A percentile compares a stretch with the other conserved stretches of the same genome.
These are phyloP conservation scores for Gymnopilus dilepis DNA, from an alignment of 768 basidiomycete species.

Conservation along the genomic window DNA sequence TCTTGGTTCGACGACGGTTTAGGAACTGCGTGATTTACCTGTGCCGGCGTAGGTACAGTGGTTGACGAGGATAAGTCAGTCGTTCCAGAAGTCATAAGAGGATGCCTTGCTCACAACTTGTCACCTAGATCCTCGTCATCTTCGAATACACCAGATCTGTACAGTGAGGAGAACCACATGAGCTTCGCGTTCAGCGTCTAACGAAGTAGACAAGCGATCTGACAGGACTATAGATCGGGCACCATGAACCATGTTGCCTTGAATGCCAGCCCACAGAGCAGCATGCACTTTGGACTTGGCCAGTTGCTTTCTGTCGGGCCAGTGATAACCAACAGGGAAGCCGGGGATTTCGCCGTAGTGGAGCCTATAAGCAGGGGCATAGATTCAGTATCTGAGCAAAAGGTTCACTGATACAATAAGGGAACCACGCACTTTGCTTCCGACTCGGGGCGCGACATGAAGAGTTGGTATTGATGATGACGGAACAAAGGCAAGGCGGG, in stretches of 20 bases:
- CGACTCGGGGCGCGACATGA: neutral
- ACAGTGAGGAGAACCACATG: too few relatives aligned
- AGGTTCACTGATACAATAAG: too few relatives aligned
- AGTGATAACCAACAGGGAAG: constrained; percentile 14
- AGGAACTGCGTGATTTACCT: constrained; percentile 9
- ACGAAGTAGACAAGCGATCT: too few relatives aligned
- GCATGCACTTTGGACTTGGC: constrained; percentile 5
- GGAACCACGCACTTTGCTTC: neutral
- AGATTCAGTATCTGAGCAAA: too few relatives aligned
- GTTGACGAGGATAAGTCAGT: neutral
- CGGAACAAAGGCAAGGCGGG: too few relatives aligned
- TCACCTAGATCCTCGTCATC: constrained; percentile 26
- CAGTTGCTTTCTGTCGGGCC: neutral
- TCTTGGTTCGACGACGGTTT: neutral
- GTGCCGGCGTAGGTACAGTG: constrained; percentile 21
- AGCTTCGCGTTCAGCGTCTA: too few relatives aligned
- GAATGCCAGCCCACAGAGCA: constrained; percentile 7
- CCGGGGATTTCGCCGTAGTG: constrained; percentile 15
- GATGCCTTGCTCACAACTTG: constrained; percentile 19
- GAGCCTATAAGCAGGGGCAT: constrained; percentile 1
- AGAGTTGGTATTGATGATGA: too few relatives aligned
- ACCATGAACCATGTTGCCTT: constrained; percentile 9
- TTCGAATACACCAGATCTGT: constrained; percentile 24
- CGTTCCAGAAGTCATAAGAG: neutral
- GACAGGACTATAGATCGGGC: constrained; percentile 18